phyloP scores from a whole-genome alignment of 768 basidiomycete species.

The Trametes cubensis region DNA sequence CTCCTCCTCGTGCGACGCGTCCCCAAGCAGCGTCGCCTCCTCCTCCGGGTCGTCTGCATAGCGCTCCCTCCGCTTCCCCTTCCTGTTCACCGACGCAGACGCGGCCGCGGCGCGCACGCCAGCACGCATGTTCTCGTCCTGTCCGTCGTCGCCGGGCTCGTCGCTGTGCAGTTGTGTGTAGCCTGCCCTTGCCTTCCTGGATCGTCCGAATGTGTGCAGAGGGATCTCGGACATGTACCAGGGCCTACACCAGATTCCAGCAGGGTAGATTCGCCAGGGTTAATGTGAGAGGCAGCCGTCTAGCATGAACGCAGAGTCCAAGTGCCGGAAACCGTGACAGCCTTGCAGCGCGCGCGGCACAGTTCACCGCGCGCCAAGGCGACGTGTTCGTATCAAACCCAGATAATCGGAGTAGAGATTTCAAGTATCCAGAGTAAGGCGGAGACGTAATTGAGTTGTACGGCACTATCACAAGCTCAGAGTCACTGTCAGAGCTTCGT shows the following conservation, averaged over 20 bases:
- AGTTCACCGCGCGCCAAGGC: neutral
- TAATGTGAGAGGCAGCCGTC: neutral
- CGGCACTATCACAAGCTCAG: no score
- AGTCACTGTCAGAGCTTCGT: no score
- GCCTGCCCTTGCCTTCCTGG: constrained; percentile 48
- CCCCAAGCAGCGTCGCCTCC: constrained; percentile 52
- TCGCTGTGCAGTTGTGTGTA: constrained; percentile 48
- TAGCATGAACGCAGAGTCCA: constrained; percentile 5
- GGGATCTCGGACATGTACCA: constrained; percentile 71
- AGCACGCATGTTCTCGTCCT: constrained; percentile 33
- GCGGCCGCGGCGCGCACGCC: constrained; percentile 39
- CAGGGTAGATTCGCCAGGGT: constrained; percentile 7
- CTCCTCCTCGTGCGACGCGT: constrained; percentile 37
- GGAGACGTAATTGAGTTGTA: no score
- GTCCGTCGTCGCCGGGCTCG: constrained; percentile 33
- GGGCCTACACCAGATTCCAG: constrained; percentile 10
- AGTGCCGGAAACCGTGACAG: neutral
- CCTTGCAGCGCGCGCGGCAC: neutral
- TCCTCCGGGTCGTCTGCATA: constrained; percentile 71
- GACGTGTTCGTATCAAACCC: neutral
- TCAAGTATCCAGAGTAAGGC: no score
- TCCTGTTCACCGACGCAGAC: constrained; percentile 36
- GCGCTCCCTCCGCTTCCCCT: constrained; percentile 51
- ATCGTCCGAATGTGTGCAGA: constrained; percentile 59
- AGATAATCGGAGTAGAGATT: no score